Percentiles rank a stretch among this genome's conserved stretches.
Conservation (phyloP, 2,329 filamentous ascomycete species). For the Geosmithia flava region DNA sequence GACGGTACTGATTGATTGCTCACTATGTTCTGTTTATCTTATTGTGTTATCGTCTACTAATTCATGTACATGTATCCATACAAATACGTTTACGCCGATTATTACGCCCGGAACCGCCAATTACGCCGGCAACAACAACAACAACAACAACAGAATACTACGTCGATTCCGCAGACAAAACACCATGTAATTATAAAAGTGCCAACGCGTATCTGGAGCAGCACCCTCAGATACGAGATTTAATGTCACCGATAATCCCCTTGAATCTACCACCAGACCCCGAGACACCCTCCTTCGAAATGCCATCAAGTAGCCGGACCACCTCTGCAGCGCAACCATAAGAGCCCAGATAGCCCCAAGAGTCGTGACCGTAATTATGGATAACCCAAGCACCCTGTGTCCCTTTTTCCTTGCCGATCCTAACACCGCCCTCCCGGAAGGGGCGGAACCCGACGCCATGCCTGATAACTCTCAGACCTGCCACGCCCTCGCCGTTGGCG, state of each 20-base stretch:
- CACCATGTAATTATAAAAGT: no score
- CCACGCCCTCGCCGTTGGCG: conserved; percentile 47
- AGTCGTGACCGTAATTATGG: conserved; percentile 70
- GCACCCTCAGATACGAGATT: no score
- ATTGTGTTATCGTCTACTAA: no score
- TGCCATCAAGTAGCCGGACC: conserved; percentile 53
- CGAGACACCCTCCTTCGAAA: conserved; percentile 26
- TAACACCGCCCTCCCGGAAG: conserved; percentile 53
- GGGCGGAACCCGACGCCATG: conserved; percentile 69
- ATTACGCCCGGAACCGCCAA: no score
- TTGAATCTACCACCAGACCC: conserved; percentile 13
- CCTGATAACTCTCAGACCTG: conserved; percentile 59
- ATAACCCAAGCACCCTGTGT: conserved; percentile 35
- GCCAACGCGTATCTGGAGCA: no score
- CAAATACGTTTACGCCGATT: no score
- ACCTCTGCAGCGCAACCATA: conserved; percentile 62
- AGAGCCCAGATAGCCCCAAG: conserved; percentile 61
- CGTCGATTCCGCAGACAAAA: no score
- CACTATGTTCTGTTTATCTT: no score
- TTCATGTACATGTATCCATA: no score
- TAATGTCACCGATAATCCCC: conserved; percentile 29
- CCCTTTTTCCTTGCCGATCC: conserved; percentile 50
- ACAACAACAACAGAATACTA: no score
- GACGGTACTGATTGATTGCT: no score
- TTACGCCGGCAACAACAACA: no score